A percentile compares a stretch with the other conserved stretches of the same genome.
phyloP scores from a whole-genome alignment of 1,284 basidiomycete species.

The Pseudozyma hubeiensis region DNA sequence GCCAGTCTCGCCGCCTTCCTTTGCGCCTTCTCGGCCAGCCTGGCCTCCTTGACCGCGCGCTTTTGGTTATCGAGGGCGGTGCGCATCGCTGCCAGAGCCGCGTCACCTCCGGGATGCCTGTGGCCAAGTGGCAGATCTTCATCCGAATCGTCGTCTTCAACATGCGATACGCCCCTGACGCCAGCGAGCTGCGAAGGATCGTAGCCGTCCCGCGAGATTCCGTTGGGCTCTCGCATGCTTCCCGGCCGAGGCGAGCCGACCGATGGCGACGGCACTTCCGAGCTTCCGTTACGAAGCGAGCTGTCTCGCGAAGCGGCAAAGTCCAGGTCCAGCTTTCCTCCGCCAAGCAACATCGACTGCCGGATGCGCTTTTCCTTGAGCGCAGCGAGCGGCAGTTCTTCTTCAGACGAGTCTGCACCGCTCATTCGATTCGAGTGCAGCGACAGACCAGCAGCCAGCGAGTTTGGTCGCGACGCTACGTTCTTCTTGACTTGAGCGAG shows the following conservation, averaged over 20 bases:
- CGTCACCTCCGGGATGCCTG: conserved; percentile 43
- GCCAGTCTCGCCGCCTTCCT: conserved; percentile 29
- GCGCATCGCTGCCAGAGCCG: conserved; percentile 30
- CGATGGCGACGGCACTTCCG: conserved; percentile 6
- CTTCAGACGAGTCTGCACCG: conserved; percentile 52
- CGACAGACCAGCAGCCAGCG: conserved; percentile 38
- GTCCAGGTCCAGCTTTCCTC: conserved; percentile 53
- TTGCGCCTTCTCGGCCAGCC: conserved; percentile 25
- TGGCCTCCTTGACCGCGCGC: conserved; percentile 33
- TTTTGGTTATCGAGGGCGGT: conserved; percentile 34
- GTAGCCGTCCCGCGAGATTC: not conserved
- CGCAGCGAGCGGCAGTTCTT: conserved; percentile 56
- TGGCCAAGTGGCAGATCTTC: conserved; percentile 59
- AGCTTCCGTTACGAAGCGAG: conserved; percentile 4
- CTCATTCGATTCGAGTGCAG: conserved; percentile 6
- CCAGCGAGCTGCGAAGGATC: not conserved
- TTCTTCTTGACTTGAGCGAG: conserved; percentile 56
- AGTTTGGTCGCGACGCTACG: conserved; percentile 36
- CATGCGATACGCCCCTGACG: not conserved
- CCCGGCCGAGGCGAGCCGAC: conserved; percentile 17
- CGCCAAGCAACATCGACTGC: conserved; percentile 36
- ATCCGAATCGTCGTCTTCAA: conserved; percentile 49
- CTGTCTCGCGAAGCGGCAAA: conserved; percentile 22
- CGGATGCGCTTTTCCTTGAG: conserved; percentile 53
- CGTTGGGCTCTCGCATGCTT: conserved; percentile 8